These are phyloP conservation scores for Mollisia scopiformis DNA, from an alignment of 2,329 filamentous ascomycete genomes.

Conservation along the genomic window DNA sequence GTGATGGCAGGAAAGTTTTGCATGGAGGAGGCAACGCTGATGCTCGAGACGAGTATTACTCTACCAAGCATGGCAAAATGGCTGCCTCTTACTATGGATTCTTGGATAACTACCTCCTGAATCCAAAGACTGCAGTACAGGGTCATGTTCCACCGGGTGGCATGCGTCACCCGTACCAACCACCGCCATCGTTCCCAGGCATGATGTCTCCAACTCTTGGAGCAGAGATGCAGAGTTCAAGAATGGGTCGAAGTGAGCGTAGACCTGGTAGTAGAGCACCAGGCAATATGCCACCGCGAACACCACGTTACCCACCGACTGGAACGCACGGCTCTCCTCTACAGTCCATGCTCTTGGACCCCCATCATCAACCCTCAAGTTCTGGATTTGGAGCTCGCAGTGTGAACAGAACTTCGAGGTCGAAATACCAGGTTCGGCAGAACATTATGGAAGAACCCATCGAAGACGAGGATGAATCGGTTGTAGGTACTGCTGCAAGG, in stretches of 20 bases:
- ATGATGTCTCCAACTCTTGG: slow-evolving; percentile 64
- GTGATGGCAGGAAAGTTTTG: slow-evolving; percentile 57
- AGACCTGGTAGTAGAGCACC: slow-evolving; percentile 46
- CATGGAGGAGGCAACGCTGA: slow-evolving; percentile 45
- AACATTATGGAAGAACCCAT: slow-evolving; percentile 59
- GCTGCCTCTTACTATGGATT: slow-evolving; percentile 96
- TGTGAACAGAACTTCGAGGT: slow-evolving; percentile 48
- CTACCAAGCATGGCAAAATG: slow-evolving; percentile 97
- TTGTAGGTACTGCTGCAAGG: slow-evolving; percentile 20
- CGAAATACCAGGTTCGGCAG: slow-evolving; percentile 48
- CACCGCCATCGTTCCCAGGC: slow-evolving; percentile 74
- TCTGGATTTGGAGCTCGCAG: slow-evolving; percentile 50
- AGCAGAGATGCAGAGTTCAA: slow-evolving; percentile 58
- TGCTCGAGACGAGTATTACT: slow-evolving; percentile 88
- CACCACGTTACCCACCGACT: slow-evolving; percentile 47
- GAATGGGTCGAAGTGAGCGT: slow-evolving; percentile 48
- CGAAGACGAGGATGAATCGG: slow-evolving; percentile 47
- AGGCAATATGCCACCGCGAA: slow-evolving; percentile 39
- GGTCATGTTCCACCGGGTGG: slow-evolving; percentile 62
- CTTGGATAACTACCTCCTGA: slow-evolving; percentile 85
- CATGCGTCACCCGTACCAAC: slow-evolving; percentile 66
- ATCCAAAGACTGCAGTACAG: slow-evolving; percentile 68
- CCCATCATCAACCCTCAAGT: slow-evolving; percentile 70
- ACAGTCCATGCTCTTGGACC: slow-evolving; percentile 74
- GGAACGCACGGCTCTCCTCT: slow-evolving; percentile 52